Base-by-base conservation (phyloP, 208 protist species). In the Trypanosoma avium region DNA sequence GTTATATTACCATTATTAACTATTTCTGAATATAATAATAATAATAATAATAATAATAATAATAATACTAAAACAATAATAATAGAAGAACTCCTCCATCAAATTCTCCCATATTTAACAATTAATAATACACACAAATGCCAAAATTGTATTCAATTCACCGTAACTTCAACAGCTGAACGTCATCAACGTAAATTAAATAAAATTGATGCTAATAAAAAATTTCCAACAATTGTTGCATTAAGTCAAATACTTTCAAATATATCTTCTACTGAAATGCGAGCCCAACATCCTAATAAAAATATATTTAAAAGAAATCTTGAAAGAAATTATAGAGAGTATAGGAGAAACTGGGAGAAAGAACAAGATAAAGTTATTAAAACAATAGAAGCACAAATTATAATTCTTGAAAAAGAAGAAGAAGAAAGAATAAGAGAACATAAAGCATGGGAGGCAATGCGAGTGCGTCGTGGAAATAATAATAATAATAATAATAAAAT, bases 241-340 rank as follows among this genome's bases (percentile, higher is more conserved):
- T 22, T 79, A 70, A 12, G 81, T 75, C 6, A 65, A 71, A 4
- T 74, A 74, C 69, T 70, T 6, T 57, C 69, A n/a, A n/a, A n/a
- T 0, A 27, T 52, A 6, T 43, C 57, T 12, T 22, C 36, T 19
- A 49, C 46, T 1, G 65, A 64, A n/a, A 53, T 84, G 45, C 60
- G 61, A 17, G 54, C 76, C 5, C 73, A 82, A 22, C 87, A 93
- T 60, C 87, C 87, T 9, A 93, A 93, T 58, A 65, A 80, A 0
- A n/a, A 46, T 9, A 73, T 84, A 46, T 90, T 82, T 63, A 78
- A 79, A 57, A 59, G 78, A 26, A 53, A 67, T 36, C 40, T 61
- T 15, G 74, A 88, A 33, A 63, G 73, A 15, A 50, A 56, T 24
- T 81, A 77, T 47, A 66, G 77, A 30, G 77, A 88, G 9, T 67